Base-by-base conservation (phyloP, 129 eudicot genomes). In the Chrysanthemum lavandulifolium region DNA sequence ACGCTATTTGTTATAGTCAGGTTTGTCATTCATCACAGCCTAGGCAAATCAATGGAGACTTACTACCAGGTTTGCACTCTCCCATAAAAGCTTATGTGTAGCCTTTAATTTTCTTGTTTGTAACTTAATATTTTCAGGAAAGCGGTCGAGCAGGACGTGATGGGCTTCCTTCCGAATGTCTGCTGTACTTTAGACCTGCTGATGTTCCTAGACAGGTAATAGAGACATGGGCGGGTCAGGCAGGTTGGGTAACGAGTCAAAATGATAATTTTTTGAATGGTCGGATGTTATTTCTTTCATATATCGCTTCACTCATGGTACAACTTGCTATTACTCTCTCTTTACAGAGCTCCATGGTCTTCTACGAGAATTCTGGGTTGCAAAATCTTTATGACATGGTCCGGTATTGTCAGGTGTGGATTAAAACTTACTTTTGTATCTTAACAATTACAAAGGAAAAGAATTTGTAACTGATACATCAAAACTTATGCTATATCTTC, bases 11-110 rank as follows among this genome's bases (percentile, higher is more conserved):
- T 72, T 87, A 79, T 83, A 90, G 98, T 94, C 97, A 94, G 98
- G 91, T 94, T 94, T 82, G 98, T 94, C 82, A 82, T 94, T 68
- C 98, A 94, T 86, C 98, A 94, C 81, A 94, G 97, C 73, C 82
- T 94, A 56, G 92, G 98, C 87, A 94, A 94, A 87, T 94, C 98
- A 75, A 94, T 94, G 98, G 98, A 94, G 86, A 94, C 98, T 21
- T 94, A 94, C 76, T 94, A 94, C 63, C 98, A 94, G 98, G 98
- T 94, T 75, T 72, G 59, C 65, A 47, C 53, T 18, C 27, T 57
- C 36, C 45, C 45, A 19, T 12, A 40, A 50, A 52, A 47, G 47
- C 36, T 66, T 49, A n/a, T 63, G 71, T 75, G 9, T 71, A 33
- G 73, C 73, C 57, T 49, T 33, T 70, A 45, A 59, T 43, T 49